phyloP scores from a whole-genome alignment of 2,329 filamentous ascomycete genomes.

The Trichoderma gracile region DNA sequence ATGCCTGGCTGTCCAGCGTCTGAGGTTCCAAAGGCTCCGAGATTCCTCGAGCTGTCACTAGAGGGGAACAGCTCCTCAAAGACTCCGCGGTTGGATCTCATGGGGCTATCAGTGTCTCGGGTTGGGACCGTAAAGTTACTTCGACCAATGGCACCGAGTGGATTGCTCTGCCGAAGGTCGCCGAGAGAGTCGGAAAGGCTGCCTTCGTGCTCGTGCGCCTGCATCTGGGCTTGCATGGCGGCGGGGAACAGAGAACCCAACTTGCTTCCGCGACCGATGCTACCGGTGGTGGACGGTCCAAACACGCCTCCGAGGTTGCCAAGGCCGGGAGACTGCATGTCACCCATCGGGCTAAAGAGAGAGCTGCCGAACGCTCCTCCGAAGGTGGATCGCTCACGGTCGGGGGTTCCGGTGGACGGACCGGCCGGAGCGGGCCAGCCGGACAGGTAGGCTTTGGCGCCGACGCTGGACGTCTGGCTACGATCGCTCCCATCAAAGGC shows the following conservation, averaged over 20 bases:
- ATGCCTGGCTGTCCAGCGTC: slow-evolving; percentile 42
- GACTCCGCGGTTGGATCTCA: slow-evolving; percentile 54
- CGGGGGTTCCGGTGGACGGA: slow-evolving; percentile 65
- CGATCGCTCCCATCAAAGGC: slow-evolving; percentile 76
- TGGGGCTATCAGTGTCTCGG: slow-evolving; percentile 61
- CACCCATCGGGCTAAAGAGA: slow-evolving; percentile 74
- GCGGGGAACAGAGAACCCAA: slow-evolving; percentile 84
- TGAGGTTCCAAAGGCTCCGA: slow-evolving; percentile 41
- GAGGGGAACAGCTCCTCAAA: slow-evolving; percentile 58
- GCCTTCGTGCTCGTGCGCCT: slow-evolving; percentile 67
- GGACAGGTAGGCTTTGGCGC: slow-evolving; percentile 71
- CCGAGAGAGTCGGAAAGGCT: slow-evolving; percentile 57
- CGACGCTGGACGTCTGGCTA: slow-evolving; percentile 88
- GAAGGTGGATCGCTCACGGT: slow-evolving; percentile 60
- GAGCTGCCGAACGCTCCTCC: slow-evolving; percentile 71
- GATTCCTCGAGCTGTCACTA: slow-evolving; percentile 38
- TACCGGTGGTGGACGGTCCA: slow-evolving; percentile 62
- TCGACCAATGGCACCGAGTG: slow-evolving; percentile 68
- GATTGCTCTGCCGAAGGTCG: slow-evolving; percentile 61
- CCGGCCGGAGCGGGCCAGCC: slow-evolving; percentile 61
- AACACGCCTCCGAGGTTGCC: slow-evolving; percentile 70
- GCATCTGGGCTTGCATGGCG: slow-evolving; percentile 90
- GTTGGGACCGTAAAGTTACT: slow-evolving; percentile 55
- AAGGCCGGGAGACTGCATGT: slow-evolving; percentile 74
- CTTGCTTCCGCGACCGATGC: slow-evolving; percentile 75